Conservation (phyloP, 2,329 filamentous ascomycete genomes). For the Ophiostoma australiae region DNA sequence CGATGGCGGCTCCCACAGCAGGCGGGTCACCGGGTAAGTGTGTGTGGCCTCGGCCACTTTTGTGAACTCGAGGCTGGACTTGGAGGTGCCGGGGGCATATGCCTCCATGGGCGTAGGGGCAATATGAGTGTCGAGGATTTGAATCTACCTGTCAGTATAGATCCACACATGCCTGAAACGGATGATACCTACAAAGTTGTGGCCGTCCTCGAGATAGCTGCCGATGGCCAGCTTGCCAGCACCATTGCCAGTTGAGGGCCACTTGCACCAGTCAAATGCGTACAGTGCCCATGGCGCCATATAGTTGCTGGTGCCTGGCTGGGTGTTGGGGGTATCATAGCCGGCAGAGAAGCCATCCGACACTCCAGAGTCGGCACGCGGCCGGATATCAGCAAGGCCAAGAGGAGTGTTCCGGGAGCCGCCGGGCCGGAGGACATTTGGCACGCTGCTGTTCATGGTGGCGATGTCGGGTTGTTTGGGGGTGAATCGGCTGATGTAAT, state of each 20-base stretch:
- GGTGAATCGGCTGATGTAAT: neutral
- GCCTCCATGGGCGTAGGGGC: conserved; percentile 63
- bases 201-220: conserved; percentile 94
- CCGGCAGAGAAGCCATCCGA: conserved; percentile 64
- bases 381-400: conserved; percentile 85
- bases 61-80: conserved; percentile 79
- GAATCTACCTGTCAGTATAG: conserved; percentile 57
- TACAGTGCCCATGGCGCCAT: conserved; percentile 92
- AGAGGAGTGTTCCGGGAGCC: conserved; percentile 76
- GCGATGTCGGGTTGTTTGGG: neutral
- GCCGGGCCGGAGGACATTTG: conserved; percentile 56
- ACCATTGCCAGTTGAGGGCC: conserved; percentile 73
- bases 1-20: conserved; percentile 93
- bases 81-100: conserved; percentile 63
- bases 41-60: conserved; percentile 95
- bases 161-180: neutral
- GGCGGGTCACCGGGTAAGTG: conserved; percentile 91
- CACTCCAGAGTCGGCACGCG: conserved; percentile 75
- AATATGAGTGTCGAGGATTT: conserved; percentile 89
- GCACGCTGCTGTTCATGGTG: conserved; percentile 41
- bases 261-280: conserved; percentile 99
- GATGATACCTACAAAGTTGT: conserved; percentile 71
- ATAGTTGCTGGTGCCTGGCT: conserved; percentile 81
- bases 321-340: conserved; percentile 62
- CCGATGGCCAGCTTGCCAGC: conserved; percentile 91